Percentiles rank a stretch among this genome's conserved stretches.
These are phyloP conservation scores for Penicillium paxilli DNA, from an alignment of 495 filamentous ascomycete species.

Conservation along the genomic window DNA sequence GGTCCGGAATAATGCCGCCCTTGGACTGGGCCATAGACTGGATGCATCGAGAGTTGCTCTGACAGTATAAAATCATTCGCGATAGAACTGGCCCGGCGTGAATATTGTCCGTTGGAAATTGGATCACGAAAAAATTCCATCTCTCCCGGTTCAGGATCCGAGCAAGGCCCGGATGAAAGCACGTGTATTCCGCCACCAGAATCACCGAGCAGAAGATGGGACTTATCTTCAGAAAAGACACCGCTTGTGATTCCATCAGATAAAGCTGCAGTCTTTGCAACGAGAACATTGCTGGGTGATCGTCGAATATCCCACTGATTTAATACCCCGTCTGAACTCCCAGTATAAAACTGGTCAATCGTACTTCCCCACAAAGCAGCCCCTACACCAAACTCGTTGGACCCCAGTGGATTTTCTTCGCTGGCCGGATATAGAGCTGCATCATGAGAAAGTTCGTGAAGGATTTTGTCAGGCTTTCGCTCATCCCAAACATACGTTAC, in stretches of 20 bases:
- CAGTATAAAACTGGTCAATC: slow-evolving; percentile 77
- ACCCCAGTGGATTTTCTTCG: slow-evolving; percentile 56
- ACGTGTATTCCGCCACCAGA: slow-evolving; percentile 71
- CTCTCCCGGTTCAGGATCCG: slow-evolving; percentile 8
- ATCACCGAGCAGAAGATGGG: slow-evolving; percentile 74
- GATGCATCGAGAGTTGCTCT: slow-evolving; percentile 40
- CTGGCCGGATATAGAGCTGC: slow-evolving; percentile 62
- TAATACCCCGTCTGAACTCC: slow-evolving; percentile 82
- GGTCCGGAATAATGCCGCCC: slow-evolving; percentile 47
- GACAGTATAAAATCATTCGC: slow-evolving; percentile 32
- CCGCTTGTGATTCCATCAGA: slow-evolving; percentile 57
- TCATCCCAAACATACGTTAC: slow-evolving; percentile 84
- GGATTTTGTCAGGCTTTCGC: slow-evolving; percentile 51
- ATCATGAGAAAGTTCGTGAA: slow-evolving; percentile 72
- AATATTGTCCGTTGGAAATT: slow-evolving; percentile 20
- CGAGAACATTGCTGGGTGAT: slow-evolving; percentile 56
- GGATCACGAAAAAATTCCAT: slow-evolving; percentile 5
- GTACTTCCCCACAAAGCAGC: slow-evolving; percentile 77
- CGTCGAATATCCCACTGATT: slow-evolving; percentile 81
- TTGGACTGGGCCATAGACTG: slow-evolving; percentile 44
- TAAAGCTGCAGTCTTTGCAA: slow-evolving; percentile 58
- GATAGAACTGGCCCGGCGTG: slow-evolving; percentile 26
- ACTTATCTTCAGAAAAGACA: slow-evolving; percentile 70
- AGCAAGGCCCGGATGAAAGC: slow-evolving; percentile 47
- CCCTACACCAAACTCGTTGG: slow-evolving; percentile 77